Conservation (phyloP, 2,329 filamentous ascomycete genomes). For the Colletotrichum sojae region DNA sequence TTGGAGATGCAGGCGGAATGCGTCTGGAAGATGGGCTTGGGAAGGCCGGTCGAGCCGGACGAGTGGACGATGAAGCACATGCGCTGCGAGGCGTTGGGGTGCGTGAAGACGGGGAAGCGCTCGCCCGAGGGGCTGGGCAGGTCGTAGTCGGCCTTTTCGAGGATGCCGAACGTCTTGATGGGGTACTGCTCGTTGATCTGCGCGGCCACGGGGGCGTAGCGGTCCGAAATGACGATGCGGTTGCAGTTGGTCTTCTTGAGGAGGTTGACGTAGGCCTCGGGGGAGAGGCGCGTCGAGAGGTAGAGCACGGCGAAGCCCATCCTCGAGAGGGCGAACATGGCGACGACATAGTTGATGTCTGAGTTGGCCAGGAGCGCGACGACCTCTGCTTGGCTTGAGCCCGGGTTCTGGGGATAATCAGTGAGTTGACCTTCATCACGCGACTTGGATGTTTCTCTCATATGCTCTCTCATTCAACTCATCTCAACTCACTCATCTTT, state of each 20-base stretch:
- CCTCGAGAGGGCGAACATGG: constrained; percentile 65
- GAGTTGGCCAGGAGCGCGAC: constrained; percentile 64
- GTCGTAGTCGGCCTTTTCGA: constrained; percentile 38
- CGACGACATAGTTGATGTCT: constrained; percentile 65
- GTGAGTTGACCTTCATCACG: neutral
- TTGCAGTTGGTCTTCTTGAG: constrained; percentile 58
- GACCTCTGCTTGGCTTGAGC: constrained; percentile 50
- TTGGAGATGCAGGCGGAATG: constrained; percentile 62
- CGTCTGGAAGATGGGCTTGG: constrained; percentile 69
- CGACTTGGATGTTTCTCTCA: neutral
- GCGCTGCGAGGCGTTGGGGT: constrained; percentile 40
- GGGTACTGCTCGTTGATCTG: constrained; percentile 46
- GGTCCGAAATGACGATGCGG: constrained; percentile 40
- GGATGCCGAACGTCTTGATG: constrained; percentile 43
- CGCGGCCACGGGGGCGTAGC: constrained; percentile 32
- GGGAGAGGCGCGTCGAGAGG: constrained; percentile 67
- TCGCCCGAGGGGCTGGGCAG: constrained; percentile 27
- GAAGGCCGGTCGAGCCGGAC: constrained; percentile 67
- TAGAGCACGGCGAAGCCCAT: constrained; percentile 68
- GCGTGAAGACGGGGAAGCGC: constrained; percentile 41
- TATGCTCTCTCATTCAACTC: neutral
- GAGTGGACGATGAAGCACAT: constrained; percentile 52
- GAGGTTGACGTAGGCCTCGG: constrained; percentile 63
- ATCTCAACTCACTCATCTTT: neutral
- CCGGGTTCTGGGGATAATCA: constrained; percentile 21